These are phyloP conservation scores for Hypoxylon sp. DNA, from an alignment of 2,329 filamentous ascomycete species.

Conservation along the genomic window DNA sequence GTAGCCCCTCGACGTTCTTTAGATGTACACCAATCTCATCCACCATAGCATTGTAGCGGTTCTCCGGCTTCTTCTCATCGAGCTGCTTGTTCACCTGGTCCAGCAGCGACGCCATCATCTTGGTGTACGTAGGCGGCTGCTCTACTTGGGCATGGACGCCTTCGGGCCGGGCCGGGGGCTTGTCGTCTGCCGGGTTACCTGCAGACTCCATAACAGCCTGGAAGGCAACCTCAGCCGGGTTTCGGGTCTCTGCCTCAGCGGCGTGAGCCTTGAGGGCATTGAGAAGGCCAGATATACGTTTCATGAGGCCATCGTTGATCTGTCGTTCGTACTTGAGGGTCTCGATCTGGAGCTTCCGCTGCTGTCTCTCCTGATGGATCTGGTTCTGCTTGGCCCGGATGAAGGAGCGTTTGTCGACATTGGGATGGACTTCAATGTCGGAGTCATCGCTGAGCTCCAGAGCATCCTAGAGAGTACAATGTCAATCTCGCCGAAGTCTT, in stretches of 20 bases:
- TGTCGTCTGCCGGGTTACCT: slow-evolving; percentile 77
- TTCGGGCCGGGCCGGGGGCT: slow-evolving; percentile 78
- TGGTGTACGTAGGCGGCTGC: slow-evolving; percentile 85
- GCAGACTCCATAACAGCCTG: slow-evolving; percentile 87
- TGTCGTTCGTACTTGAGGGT: slow-evolving; percentile 92
- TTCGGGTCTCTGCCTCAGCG: slow-evolving; percentile 71
- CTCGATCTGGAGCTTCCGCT: slow-evolving; percentile 88
- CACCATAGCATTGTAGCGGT: slow-evolving; percentile 80
- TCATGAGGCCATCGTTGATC: slow-evolving; percentile 90
- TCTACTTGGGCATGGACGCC: slow-evolving; percentile 82
- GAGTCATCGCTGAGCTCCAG: slow-evolving; percentile 98
- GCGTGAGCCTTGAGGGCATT: slow-evolving; percentile 79
- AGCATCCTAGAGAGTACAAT: slow-evolving; percentile 71
- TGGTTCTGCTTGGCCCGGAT: slow-evolving; percentile 98
- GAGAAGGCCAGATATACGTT: slow-evolving; percentile 84
- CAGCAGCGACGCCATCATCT: slow-evolving; percentile 97
- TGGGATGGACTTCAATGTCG: slow-evolving; percentile 97
- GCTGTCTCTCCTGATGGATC: slow-evolving; percentile 90
- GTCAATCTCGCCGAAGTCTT: slow-evolving; percentile 27
- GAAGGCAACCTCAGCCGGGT: slow-evolving; percentile 87
- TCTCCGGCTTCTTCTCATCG: slow-evolving; percentile 77
- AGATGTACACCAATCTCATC: slow-evolving; percentile 81
- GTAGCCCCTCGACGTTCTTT: slow-evolving; percentile 80
- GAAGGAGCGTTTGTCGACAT: slow-evolving; percentile 98
- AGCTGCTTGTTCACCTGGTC: slow-evolving; percentile 91